Base-by-base conservation (phyloP, 202 grass and related monocot species). In the Schoenoplectus tabernaemontani region DNA sequence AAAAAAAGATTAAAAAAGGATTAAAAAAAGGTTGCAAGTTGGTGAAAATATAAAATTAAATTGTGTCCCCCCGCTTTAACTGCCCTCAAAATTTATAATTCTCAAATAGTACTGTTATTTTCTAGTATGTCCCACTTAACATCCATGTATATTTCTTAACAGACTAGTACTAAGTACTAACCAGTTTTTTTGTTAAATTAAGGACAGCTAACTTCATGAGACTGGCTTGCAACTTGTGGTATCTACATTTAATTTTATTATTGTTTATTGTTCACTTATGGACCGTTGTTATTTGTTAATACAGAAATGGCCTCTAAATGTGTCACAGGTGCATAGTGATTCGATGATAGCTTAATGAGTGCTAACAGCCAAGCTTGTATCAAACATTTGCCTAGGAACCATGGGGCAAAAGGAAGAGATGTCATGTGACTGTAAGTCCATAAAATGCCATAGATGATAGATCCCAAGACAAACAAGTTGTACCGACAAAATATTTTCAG, bases 401-500 rank as follows among this genome's bases (percentile, higher is more conserved):
- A 41, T 64, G 77, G 57, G 36, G 77, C 77, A 79, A 79, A 79
- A 79, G 19, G 57, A 37, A 80, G 24, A 32, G 77, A 80, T 80
- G 24, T n/a, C 77, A 80, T 80, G 59, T 80, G 77, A 80, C 5
- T 9, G 39, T 64, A 64, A 48, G 8, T 13, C 3, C 11, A 15
- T 23, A 60, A 28, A 62, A 30, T 64, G 4, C 37, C 57, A 59
- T 80, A n/a, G 6, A 80, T 80, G 16, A 59, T 80, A 47, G 39
- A 80, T 80, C 38, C 38, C 22, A 80, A 80, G 41, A 64, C 39
- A 80, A 80, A 80, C 60, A 51, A 62, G 26, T 80, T 61, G 32
- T 78, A 59, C 75, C 17, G 75, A 56, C 75, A 47, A 71, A 50
- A 48, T 72, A 30, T 47, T 50, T 72, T 23, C 26, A 78, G 38